These are phyloP conservation scores for Primulina huaijiensis DNA, from an alignment of 257 asterid species.

Conservation along the genomic window DNA sequence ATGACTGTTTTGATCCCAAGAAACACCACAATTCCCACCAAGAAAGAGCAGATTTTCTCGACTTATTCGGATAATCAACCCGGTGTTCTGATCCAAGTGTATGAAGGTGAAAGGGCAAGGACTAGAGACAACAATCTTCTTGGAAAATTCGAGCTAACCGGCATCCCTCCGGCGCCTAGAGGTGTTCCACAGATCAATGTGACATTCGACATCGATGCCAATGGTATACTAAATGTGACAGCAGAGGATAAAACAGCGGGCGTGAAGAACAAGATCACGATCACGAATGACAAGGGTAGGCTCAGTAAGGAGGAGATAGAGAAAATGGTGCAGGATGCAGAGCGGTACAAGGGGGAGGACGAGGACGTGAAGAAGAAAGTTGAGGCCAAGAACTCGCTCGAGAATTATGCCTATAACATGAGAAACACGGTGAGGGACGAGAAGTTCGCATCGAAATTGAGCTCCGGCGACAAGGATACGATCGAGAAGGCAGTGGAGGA, in stretches of 20 bases:
- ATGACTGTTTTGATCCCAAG: slow-evolving; percentile 51
- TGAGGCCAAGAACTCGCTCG: slow-evolving; percentile 47
- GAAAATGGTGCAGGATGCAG: slow-evolving; percentile 56
- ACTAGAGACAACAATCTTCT: slow-evolving; percentile 48
- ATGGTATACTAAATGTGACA: slow-evolving; percentile 44
- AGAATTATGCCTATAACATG: slow-evolving; percentile 54
- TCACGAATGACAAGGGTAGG: slow-evolving; percentile 55
- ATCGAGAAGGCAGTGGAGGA: slow-evolving; percentile 50
- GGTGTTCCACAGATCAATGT: slow-evolving; percentile 59
- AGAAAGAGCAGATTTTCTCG: slow-evolving; percentile 53
- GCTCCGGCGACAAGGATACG: slow-evolving; percentile 33
- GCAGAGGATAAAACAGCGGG: slow-evolving; percentile 61
- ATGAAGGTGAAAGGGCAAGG: slow-evolving; percentile 53
- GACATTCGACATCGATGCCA: slow-evolving; percentile 49
- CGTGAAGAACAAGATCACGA: slow-evolving; percentile 53
- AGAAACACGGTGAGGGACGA: slow-evolving; percentile 63
- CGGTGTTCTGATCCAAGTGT: slow-evolving; percentile 54
- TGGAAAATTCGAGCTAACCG: slow-evolving; percentile 51
- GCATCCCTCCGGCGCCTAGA: slow-evolving; percentile 60
- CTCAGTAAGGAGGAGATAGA: slow-evolving; percentile 51
- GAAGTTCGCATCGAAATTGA: slow-evolving; percentile 42
- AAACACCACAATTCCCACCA: slow-evolving; percentile 52
- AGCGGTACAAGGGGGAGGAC: slow-evolving; percentile 52
- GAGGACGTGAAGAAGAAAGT: slow-evolving; percentile 60
- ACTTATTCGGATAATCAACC: slow-evolving; percentile 55